Percentiles rank a stretch among this genome's conserved stretches.
These are phyloP conservation scores for Vitis amurensis DNA, from an alignment of 164 flowering plant species.

Conservation along the genomic window DNA sequence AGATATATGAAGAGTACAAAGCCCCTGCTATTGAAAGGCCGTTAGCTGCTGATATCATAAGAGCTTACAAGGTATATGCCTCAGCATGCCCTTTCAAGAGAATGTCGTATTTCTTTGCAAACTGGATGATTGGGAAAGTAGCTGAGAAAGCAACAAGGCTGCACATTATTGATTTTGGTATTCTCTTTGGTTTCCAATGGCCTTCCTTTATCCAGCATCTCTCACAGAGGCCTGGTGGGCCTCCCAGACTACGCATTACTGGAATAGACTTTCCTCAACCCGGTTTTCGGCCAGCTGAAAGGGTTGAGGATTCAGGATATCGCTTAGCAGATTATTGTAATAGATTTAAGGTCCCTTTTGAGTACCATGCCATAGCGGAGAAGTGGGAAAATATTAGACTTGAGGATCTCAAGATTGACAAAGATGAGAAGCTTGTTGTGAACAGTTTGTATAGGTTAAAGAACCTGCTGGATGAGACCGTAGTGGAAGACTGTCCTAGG, in stretches of 20 bases:
- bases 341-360: conserved; percentile 31
- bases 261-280: conserved; percentile 40
- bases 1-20: neutral
- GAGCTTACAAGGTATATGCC: conserved; percentile 23
- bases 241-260: conserved; percentile 35
- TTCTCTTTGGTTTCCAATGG: conserved; percentile 41
- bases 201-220: conserved; percentile 37
- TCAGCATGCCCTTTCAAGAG: conserved; percentile 32
- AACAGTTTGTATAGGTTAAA: conserved; percentile 28
- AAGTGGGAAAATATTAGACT: conserved; percentile 34
- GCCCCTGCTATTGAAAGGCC: conserved; percentile 3
- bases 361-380: conserved; percentile 28
- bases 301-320: conserved; percentile 32
- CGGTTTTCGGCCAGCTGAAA: conserved; percentile 34
- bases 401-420: conserved; percentile 31
- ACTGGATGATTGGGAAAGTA: conserved; percentile 17
- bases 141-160: conserved; percentile 24
- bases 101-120: conserved; percentile 27
- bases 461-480: conserved; percentile 34
- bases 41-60: conserved; percentile 26
- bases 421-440: conserved; percentile 25
- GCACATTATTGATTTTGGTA: conserved; percentile 39
- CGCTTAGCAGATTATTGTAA: conserved; percentile 26
- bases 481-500: conserved; percentile 24
- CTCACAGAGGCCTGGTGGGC: conserved; percentile 30